Conservation (phyloP, 768 basidiomycete species). For the Psilocybe sp. region DNA sequence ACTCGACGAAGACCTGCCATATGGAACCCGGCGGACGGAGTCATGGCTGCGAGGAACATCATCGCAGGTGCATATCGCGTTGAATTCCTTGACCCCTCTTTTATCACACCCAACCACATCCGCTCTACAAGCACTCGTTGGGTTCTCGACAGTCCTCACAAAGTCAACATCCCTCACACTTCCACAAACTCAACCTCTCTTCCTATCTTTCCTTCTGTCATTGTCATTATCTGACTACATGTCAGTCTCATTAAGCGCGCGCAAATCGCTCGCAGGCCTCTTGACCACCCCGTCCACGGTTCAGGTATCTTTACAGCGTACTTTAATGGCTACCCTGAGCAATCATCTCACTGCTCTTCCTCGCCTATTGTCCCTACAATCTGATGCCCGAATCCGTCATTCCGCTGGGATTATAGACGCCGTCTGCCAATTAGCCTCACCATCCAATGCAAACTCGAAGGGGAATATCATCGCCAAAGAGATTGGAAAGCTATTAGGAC, state of each 20-base stretch:
- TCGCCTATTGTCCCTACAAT: constrained; percentile 61
- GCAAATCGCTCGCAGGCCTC: constrained; percentile 41
- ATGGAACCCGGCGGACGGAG: constrained; percentile 54
- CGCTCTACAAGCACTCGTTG: constrained; percentile 56
- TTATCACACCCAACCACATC: constrained; percentile 67
- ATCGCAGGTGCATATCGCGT: constrained; percentile 78
- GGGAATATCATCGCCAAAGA: constrained; percentile 43
- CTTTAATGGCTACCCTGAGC: constrained; percentile 57
- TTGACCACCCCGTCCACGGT: constrained; percentile 39
- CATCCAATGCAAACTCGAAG: constrained; percentile 17
- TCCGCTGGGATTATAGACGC: constrained; percentile 66
- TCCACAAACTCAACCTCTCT: constrained; percentile 62
- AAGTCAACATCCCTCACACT: constrained; percentile 56
- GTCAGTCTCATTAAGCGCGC: constrained; percentile 50
- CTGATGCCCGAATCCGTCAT: constrained; percentile 75
- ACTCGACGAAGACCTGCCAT: constrained; percentile 17
- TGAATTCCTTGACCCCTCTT: constrained; percentile 72
- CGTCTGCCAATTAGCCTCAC: constrained; percentile 51
- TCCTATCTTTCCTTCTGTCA: constrained; percentile 71
- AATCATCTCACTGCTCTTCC: constrained; percentile 72
- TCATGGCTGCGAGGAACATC: constrained; percentile 82
- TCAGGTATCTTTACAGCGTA: constrained; percentile 47
- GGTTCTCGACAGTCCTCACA: constrained; percentile 57
- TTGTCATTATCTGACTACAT: constrained; percentile 60
- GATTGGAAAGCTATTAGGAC: constrained; percentile 69